Base-by-base conservation (phyloP, 225 moss, liverwort and hornwort species). In the Ulota crispa region DNA sequence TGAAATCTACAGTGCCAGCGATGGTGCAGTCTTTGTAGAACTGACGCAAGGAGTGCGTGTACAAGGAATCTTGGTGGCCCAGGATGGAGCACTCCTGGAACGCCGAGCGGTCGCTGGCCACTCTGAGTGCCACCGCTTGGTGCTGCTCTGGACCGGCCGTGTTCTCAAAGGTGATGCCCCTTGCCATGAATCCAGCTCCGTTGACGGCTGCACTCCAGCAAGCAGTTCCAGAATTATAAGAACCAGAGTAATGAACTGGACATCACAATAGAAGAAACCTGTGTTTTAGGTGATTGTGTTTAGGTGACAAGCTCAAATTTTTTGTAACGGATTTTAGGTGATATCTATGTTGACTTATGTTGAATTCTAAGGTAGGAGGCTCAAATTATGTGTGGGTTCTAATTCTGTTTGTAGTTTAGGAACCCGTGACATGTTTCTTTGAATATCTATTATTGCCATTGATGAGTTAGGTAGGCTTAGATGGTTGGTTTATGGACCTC, bases 61-160 rank as follows among this genome's bases (percentile, higher is more conserved):
- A 94, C 62, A 96, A 83, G 21, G 96, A 91, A 70, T 96, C 96
- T 72, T 96, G 96, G 70, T 86, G 83, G 64, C 92, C 90, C 13
- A 93, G 78, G 56, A 96, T 91, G 50, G 87, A 82, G 79, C 96
- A 96, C 34, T 73, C 87, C 21, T 91, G 83, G 72, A 94, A 92
- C 23, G 83, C 89, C 3, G 91, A 87, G 32, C 68, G 80, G 78
- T 96, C 96, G 61, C 93, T 84, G 68, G 85, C 91, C 61, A 96
- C 93, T 62, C 96, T 73, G 56, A 96, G 72, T 24, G 94, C 96
- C 70, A 93, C 96, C 41, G 91, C 96, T 83, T 96, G 96, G 57
- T 84, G 84, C 73, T 72, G 77, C 64, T 85, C 73, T 7, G 92
- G 87, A 23, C 96, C 96, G 3, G 94, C 94, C 4, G 83, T 85